phyloP scores from a whole-genome alignment of 2,329 filamentous ascomycete genomes.

The Fusarium sulawesiense region DNA sequence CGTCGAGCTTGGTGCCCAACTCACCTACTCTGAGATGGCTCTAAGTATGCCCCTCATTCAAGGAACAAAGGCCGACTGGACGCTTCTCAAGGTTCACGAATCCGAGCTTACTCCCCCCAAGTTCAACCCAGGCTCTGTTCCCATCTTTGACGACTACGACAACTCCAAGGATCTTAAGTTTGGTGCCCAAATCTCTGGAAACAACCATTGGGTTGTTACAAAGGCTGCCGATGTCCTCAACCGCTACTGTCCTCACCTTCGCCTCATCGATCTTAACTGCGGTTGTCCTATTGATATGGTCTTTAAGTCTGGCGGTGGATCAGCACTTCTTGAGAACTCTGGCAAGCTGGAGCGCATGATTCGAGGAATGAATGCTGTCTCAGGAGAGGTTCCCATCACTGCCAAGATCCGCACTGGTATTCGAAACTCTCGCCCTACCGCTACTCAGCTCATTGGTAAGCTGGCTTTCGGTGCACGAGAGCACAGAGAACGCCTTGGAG shows the following conservation, averaged over 20 bases:
- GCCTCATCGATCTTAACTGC: constrained; percentile 95
- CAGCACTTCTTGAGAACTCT: constrained; percentile 87
- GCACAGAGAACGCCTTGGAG: constrained; percentile 74
- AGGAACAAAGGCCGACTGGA: constrained; percentile 93
- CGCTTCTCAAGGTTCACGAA: constrained; percentile 90
- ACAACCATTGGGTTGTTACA: constrained; percentile 89
- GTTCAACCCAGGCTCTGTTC: constrained; percentile 63
- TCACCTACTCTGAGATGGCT: constrained; percentile 99
- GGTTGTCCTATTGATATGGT: constrained; percentile 97
- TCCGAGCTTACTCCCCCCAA: constrained; percentile 80
- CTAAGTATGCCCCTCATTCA: constrained; percentile 90
- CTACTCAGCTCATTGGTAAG: constrained; percentile 82
- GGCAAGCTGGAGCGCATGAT: constrained; percentile 94
- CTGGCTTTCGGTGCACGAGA: constrained; percentile 84
- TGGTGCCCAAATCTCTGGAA: constrained; percentile 91
- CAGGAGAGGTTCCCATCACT: constrained; percentile 89
- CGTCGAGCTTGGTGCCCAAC: constrained; percentile 86
- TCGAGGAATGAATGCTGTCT: constrained; percentile 94
- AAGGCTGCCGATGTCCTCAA: constrained; percentile 88
- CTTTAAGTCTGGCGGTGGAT: constrained; percentile 87
- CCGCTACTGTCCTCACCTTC: constrained; percentile 81
- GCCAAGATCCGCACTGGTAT: constrained; percentile 96
- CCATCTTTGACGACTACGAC: constrained; percentile 81
- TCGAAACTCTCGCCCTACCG: constrained; percentile 80
- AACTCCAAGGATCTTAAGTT: constrained; percentile 87